Percentiles rank a stretch among this genome's conserved stretches.
These are phyloP conservation scores for Cercophora samala DNA, from an alignment of 495 filamentous ascomycete genomes.

Conservation along the genomic window DNA sequence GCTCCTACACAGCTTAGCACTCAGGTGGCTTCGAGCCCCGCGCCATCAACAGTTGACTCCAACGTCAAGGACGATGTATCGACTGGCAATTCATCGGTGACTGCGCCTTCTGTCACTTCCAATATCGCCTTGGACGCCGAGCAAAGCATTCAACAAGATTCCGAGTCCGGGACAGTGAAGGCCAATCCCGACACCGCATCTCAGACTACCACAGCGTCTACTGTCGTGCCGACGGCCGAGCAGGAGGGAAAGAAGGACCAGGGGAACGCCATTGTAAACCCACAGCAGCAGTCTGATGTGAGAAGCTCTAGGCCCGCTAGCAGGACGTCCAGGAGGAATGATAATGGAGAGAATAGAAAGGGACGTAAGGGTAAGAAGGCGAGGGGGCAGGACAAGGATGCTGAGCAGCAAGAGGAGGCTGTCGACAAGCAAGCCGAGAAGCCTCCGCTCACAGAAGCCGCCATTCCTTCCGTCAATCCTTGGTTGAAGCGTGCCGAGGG, in stretches of 20 bases:
- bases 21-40: constrained; percentile 59
- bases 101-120: constrained; percentile 55
- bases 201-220: not conserved
- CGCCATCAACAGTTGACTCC: constrained; percentile 61
- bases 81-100: constrained; percentile 42
- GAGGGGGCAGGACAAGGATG: constrained; percentile 43
- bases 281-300: constrained; percentile 23
- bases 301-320: constrained; percentile 32
- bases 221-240: not conserved
- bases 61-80: constrained; percentile 59
- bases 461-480: constrained; percentile 75
- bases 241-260: constrained; percentile 3
- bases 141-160: constrained; percentile 28
- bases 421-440: constrained; percentile 49
- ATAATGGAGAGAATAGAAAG: constrained; percentile 42
- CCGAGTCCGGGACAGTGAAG: constrained; percentile 22
- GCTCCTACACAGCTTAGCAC: constrained; percentile 58
- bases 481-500: constrained; percentile 77
- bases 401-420: constrained; percentile 40
- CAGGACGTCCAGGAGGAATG: constrained; percentile 39
- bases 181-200: not conserved
- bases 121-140: constrained; percentile 51
- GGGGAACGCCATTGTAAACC: constrained; percentile 21
- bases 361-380: constrained; percentile 48
- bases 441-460: constrained; percentile 73